Evolutionary conservation across 2,329 filamentous ascomycete species (phyloP).

Genomic region (Fusarium haematococcum): DNA sequence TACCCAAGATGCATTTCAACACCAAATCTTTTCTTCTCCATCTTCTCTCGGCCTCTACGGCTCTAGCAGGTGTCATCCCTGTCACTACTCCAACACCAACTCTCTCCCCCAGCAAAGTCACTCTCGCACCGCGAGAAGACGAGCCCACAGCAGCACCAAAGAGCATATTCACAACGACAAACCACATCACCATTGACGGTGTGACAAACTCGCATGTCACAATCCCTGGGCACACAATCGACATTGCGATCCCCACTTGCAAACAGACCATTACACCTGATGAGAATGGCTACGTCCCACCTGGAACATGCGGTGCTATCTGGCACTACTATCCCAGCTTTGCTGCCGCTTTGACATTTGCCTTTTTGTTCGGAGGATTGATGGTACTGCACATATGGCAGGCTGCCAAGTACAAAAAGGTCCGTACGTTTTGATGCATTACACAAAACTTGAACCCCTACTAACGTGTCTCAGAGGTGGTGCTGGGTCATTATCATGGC

Average conservation of each 20-base stretch:
- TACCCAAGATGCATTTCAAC: slow-evolving; percentile 27
- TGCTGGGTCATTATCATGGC: slow-evolving; percentile 54
- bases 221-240: slow-evolving; percentile 48
- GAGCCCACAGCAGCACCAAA: slow-evolving; percentile 18
- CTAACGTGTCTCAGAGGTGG: slow-evolving; percentile 39
- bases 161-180: slow-evolving; percentile 45
- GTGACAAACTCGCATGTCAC: slow-evolving; percentile 34
- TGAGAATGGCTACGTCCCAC: slow-evolving; percentile 49
- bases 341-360: slow-evolving; percentile 44
- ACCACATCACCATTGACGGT: slow-evolving; percentile 39
- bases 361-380: slow-evolving; percentile 41
- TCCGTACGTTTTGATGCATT: slow-evolving; percentile 34
- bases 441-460: rapidly evolving
- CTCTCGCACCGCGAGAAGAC: slow-evolving; percentile 9
- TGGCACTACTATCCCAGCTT: slow-evolving; percentile 52
- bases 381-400: slow-evolving; percentile 36
- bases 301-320: slow-evolving; percentile 46
- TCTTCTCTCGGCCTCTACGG: slow-evolving; percentile 20
- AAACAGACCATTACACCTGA: slow-evolving; percentile 50
- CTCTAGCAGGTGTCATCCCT: slow-evolving; percentile 5
- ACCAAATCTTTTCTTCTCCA: slow-evolving; percentile 25
- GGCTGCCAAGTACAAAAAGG: slow-evolving; percentile 37
- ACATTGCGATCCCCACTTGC: slow-evolving; percentile 51
- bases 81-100: slow-evolving; percentile 17
- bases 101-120: slow-evolving; percentile 6